Evolutionary conservation across 441 rosid species (phyloP).

Genomic region (Aleurites moluccanus): DNA sequence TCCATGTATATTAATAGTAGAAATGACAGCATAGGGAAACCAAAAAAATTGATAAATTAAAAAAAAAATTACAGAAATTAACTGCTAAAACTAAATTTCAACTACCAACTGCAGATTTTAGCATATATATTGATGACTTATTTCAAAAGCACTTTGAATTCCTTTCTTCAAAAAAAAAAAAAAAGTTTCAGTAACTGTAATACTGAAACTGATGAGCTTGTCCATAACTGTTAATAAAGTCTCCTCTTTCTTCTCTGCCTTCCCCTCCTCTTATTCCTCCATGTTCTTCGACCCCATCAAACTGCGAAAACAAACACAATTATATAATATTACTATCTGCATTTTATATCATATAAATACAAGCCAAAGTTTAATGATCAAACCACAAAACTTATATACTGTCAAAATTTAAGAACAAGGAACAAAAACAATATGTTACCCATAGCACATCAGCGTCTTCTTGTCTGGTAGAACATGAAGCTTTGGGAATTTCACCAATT

Average conservation of each 20-base stretch:
- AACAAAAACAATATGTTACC: conserved; percentile 39
- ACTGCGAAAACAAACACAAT: conserved; percentile 26
- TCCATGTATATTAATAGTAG: too few relatives aligned
- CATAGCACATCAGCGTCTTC: conserved; percentile 65
- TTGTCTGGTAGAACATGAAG: conserved; percentile 38
- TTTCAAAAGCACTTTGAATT: conserved; percentile 1
- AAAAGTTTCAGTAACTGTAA: conserved; percentile 18
- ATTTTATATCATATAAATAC: too few relatives aligned
- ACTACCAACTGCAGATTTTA: conserved; percentile 13
- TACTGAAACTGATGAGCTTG: conserved; percentile 42
- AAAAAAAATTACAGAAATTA: not conserved
- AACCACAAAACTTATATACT: too few relatives aligned
- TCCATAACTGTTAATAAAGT: conserved; percentile 32
- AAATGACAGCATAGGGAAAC: too few relatives aligned
- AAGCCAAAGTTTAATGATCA: too few relatives aligned
- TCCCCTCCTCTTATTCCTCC: conserved; percentile 5
- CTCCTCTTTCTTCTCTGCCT: conserved; percentile 20
- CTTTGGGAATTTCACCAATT: conserved; percentile 40
- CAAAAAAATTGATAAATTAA: not conserved
- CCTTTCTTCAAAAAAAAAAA: not conserved
- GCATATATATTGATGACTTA: too few relatives aligned
- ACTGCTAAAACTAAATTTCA: conserved; percentile 15
- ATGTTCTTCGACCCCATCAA: conserved; percentile 48
- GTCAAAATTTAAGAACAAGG: not conserved
- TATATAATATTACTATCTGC: not conserved